A percentile compares a stretch with the other conserved stretches of the same genome.
phyloP scores from a whole-genome alignment of 768 basidiomycete genomes.

The Russula brevipes region DNA sequence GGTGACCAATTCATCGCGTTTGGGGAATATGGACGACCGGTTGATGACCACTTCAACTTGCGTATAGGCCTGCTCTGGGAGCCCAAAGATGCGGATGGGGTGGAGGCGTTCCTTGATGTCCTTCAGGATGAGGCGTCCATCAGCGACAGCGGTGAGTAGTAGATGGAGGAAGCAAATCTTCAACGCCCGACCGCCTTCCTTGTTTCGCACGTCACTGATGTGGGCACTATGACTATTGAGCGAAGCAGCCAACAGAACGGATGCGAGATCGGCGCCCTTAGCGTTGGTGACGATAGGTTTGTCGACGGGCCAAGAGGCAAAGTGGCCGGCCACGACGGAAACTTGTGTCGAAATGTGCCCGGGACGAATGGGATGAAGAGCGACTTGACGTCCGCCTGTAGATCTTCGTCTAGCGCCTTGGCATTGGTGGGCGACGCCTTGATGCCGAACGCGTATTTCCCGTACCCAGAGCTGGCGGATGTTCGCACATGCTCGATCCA shows the following conservation, averaged over 20 bases:
- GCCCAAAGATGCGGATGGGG: conserved; percentile 84
- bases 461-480: conserved; percentile 60
- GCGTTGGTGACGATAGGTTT: conserved; percentile 96
- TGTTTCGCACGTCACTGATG: conserved; percentile 80
- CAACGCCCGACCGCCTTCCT: conserved; percentile 84
- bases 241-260: conserved; percentile 88
- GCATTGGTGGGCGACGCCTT: conserved; percentile 69
- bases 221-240: conserved; percentile 86
- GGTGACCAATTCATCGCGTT: conserved; percentile 74
- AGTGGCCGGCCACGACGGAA: conserved; percentile 77
- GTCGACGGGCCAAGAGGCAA: conserved; percentile 83
- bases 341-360: conserved; percentile 49
- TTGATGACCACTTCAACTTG: conserved; percentile 91
- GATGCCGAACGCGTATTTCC: conserved; percentile 83
- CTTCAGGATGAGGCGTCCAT: conserved; percentile 73
- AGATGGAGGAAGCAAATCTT: conserved; percentile 87
- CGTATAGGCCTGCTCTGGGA: conserved; percentile 81
- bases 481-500: conserved; percentile 66
- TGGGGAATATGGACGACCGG: conserved; percentile 55
- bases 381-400: conserved; percentile 74
- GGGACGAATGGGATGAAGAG: conserved; percentile 79
- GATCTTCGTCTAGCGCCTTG: conserved; percentile 60
- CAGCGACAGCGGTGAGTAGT: conserved; percentile 76
- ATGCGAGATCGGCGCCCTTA: conserved; percentile 86
- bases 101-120: conserved; percentile 79